Base-by-base conservation (phyloP, 805 yeast genomes). In the Metschnikowia gelsemii region DNA sequence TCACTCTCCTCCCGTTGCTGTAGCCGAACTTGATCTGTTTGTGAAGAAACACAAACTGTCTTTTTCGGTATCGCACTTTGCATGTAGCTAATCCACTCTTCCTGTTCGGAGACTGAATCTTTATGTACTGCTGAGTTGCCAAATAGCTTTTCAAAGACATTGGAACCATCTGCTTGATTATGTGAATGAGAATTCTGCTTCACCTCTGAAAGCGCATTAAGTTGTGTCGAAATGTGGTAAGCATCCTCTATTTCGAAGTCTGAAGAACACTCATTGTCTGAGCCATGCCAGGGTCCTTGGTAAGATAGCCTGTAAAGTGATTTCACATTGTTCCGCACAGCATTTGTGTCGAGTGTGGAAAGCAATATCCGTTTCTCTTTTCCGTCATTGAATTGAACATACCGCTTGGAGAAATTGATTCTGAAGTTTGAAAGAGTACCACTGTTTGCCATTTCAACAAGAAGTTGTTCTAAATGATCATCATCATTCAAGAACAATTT, bases 341-440 rank as follows among this genome's bases (percentile, higher is more conserved):
- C 51, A 27, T 45, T 47, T 5, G 59, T 42, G 31, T 55, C 58
- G 14, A 61, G 39, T 4, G 53, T 41, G 6, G 47, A 31, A 0
- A 62, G 57, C 4, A 62, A 47, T 11, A 47, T 19, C 1, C 19
- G 11, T 11, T 23, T 28, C 25, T 30, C 40, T 38, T 25, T 12
- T 16, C 33, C 18, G 31, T 20, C 11, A 35, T 39, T 19, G 42
- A 42, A 7, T 49, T 52, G 51, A 9, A 64, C 49, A 21, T 33
- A 46, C 14, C 56, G 51, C 23, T 58, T 49, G 3, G 56, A 46
- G 35, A 61, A 68, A 43, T 69, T 64, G 6, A 70, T 42, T 23
- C 56, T 60, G 9, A 62, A 46, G 35, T 55, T 46, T 14, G 56
- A 42, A 11, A 64, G 35, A 27, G 59, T 56, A 2, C 74, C 73